Evolutionary conservation across 352 stramenopile species (phyloP).

Genomic region (Globisporangium radiosum): DNA sequence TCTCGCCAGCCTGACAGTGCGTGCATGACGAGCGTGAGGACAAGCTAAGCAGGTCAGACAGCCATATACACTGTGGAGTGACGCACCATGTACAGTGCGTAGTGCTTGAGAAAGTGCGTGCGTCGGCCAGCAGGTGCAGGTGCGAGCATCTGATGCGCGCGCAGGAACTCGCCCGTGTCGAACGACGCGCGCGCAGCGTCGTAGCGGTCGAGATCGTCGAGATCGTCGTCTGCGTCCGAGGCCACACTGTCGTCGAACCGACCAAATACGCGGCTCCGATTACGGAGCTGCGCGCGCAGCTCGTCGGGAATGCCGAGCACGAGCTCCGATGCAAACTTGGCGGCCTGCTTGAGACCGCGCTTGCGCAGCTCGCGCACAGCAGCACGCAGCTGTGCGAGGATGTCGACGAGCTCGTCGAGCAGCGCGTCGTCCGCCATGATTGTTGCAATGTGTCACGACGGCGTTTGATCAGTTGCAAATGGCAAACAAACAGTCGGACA

Average conservation of each 20-base stretch:
- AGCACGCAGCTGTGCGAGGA: constrained; percentile 42
- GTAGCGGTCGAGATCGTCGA: constrained; percentile 31
- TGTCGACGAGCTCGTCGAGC: constrained; percentile 17
- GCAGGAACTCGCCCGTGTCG: constrained; percentile 69
- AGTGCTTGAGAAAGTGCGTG: constrained; percentile 68
- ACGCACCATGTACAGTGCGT: constrained; percentile 63
- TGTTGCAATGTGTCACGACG: too few species aligned
- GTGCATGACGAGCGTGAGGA: neutral
- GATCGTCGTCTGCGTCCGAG: neutral
- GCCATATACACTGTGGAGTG: neutral
- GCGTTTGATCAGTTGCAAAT: too few species aligned
- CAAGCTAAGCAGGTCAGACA: neutral
- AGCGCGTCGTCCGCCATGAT: constrained; percentile 1
- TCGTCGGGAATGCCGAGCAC: constrained; percentile 55
- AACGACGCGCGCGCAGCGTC: constrained; percentile 65
- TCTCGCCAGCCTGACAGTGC: constrained; percentile 56
- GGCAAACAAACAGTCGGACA: too few species aligned
- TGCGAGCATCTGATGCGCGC: constrained; percentile 53
- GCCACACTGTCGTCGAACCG: constrained; percentile 1
- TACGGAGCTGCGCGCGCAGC: constrained; percentile 20
- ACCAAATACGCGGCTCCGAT: constrained; percentile 10
- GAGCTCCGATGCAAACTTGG: constrained; percentile 70
- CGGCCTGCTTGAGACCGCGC: constrained; percentile 59
- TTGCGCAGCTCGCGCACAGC: constrained; percentile 42
- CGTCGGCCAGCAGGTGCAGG: constrained; percentile 8